Evolutionary conservation across 1,284 basidiomycete species (phyloP).

Genomic region (Xerocomus alliaceus): DNA sequence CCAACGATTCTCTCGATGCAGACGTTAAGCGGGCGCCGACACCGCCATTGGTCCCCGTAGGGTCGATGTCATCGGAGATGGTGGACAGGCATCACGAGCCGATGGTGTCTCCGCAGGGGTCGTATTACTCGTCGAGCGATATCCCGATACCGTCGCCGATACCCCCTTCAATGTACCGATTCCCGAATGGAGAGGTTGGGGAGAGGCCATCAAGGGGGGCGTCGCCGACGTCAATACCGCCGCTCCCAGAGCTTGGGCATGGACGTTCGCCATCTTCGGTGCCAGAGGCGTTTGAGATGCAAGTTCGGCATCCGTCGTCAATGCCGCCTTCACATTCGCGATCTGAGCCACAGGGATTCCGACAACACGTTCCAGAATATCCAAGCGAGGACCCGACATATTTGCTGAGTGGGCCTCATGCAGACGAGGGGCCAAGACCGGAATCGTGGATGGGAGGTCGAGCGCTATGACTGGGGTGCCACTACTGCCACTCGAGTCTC

Average conservation of each 20-base stretch:
- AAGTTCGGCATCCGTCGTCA: constrained; percentile 46
- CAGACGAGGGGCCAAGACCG: constrained; percentile 35
- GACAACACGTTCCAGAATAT: constrained; percentile 20
- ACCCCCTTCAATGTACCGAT: constrained; percentile 57
- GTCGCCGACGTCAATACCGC: constrained; percentile 11
- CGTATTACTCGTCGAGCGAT: constrained; percentile 77
- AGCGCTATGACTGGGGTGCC: constrained; percentile 43
- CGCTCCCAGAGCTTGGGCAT: constrained; percentile 4
- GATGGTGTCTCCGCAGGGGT: constrained; percentile 39
- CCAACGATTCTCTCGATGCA: not conserved
- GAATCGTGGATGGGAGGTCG: constrained; percentile 51
- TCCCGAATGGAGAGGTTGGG: constrained; percentile 49
- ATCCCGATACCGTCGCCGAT: constrained; percentile 67
- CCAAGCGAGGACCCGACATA: not conserved
- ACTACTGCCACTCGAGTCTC: not conserved
- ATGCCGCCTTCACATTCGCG: constrained; percentile 9
- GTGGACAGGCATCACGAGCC: not conserved
- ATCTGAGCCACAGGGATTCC: constrained; percentile 21
- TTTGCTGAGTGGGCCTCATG: not conserved
- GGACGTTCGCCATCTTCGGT: not conserved
- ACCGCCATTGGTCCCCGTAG: constrained; percentile 22
- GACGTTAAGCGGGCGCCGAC: constrained; percentile 2
- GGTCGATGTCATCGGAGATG: constrained; percentile 12
- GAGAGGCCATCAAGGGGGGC: constrained; percentile 14
- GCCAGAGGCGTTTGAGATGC: constrained; percentile 56